A percentile compares a stretch with the other conserved stretches of the same genome.
Conservation (phyloP, 352 stramenopile genomes). For the Plasmopara viticola region DNA sequence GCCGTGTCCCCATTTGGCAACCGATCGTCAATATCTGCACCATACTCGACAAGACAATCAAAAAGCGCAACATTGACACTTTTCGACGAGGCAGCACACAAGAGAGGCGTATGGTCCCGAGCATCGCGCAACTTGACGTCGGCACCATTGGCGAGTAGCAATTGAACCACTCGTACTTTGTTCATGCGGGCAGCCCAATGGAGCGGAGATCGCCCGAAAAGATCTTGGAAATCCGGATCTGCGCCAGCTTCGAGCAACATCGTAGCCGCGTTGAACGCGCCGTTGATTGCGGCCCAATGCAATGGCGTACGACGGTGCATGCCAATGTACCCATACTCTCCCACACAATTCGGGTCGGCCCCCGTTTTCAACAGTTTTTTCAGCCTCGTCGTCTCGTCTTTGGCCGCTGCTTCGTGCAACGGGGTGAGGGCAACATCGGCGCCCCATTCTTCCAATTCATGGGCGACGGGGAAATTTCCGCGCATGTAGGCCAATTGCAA, state of each 20-base stretch:
- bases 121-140: constrained; percentile 55
- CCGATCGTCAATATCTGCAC: constrained; percentile 60
- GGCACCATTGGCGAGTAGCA: constrained; percentile 43
- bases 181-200: constrained; percentile 66
- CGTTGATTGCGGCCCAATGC: constrained; percentile 66
- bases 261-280: constrained; percentile 30
- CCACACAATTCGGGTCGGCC: constrained; percentile 57
- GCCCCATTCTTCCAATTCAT: constrained; percentile 65
- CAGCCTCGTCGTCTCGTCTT: constrained; percentile 29
- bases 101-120: constrained; percentile 51
- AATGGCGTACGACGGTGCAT: constrained; percentile 64
- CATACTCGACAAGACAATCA: constrained; percentile 38
- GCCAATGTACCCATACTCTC: constrained; percentile 60
- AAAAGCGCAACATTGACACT: constrained; percentile 49
- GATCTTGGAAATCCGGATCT: constrained; percentile 68
- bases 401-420: constrained; percentile 54
- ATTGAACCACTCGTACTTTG: constrained; percentile 35
- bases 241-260: constrained; percentile 48
- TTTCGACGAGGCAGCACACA: constrained; percentile 55
- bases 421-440: constrained; percentile 64
- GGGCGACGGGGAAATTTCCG: constrained; percentile 53
- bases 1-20: constrained; percentile 65
- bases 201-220: constrained; percentile 47
- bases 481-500: constrained; percentile 61
- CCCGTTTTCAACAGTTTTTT: constrained; percentile 41